These are phyloP conservation scores for Penicillium sp. DNA, from an alignment of 2,329 filamentous ascomycete species.

Conservation along the genomic window DNA sequence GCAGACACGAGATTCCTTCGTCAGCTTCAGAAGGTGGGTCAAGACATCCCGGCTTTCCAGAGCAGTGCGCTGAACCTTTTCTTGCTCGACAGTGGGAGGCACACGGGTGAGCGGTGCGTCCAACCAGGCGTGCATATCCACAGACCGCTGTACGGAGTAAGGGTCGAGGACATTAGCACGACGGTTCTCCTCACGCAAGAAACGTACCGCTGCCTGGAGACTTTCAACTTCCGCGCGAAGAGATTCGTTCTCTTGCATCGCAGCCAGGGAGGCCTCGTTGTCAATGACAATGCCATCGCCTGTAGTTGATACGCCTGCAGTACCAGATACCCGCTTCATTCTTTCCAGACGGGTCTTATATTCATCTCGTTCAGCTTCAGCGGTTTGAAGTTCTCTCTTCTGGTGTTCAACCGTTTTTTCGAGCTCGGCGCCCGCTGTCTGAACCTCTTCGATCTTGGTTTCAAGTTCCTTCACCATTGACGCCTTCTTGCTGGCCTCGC, in stretches of 20 bases:
- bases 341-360: slow-evolving; percentile 43
- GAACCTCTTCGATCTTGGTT: slow-evolving; percentile 40
- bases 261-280: slow-evolving; percentile 38
- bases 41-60: slow-evolving; percentile 45
- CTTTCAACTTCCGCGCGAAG: slow-evolving; percentile 44
- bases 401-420: slow-evolving; percentile 35
- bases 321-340: slow-evolving; percentile 42
- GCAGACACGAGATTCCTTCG: slow-evolving; percentile 41
- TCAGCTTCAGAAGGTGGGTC: slow-evolving; percentile 42
- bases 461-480: slow-evolving; percentile 48
- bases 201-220: slow-evolving; percentile 48
- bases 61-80: slow-evolving; percentile 36
- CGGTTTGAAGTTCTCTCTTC: slow-evolving; percentile 36
- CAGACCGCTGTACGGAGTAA: slow-evolving; percentile 42
- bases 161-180: slow-evolving; percentile 42
- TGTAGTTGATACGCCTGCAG: slow-evolving; percentile 35
- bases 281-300: slow-evolving; percentile 41
- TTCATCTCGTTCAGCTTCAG: slow-evolving; percentile 43
- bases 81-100: slow-evolving; percentile 25
- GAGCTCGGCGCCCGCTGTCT: slow-evolving; percentile 34
- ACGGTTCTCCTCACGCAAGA: slow-evolving; percentile 46
- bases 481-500: slow-evolving; percentile 75
- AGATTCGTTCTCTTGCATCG: slow-evolving; percentile 45
- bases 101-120: slow-evolving; percentile 38
- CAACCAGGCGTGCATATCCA: slow-evolving; percentile 45